Base-by-base conservation (phyloP, 306 rosid genomes). In the Crataegus laevigata region DNA sequence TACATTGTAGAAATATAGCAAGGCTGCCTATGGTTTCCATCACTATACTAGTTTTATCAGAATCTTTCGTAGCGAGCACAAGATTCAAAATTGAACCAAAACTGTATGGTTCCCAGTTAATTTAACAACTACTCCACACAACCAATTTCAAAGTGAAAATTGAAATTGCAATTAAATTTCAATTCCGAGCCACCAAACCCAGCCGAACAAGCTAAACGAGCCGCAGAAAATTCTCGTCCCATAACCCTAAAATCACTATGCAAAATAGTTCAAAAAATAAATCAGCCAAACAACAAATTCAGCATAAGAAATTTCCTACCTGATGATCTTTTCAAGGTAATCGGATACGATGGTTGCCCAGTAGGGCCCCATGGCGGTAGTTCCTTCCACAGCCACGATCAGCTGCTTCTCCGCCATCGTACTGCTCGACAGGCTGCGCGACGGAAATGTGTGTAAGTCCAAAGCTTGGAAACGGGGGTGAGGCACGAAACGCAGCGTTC, bases 351-450 rank as follows among this genome's bases (percentile, higher is more conserved):
- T n/a, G 51, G 86, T 75, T 19, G 73, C 72, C 98, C 96, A 93
- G 76, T 82, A 89, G 30, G 93, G 94, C 0, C 98, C 96, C 91
- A 93, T 85, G 29, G 94, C 96, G 6, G 93, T 96, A 36, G 96
- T 93, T 66, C 88, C 86, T 82, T 93, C 98, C 11, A 91, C 98
- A 38, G 54, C 94, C 8, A 93, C 81, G 81, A 89, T 89, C 79
- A 93, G 80, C 84, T 87, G 96, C 88, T 85, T 93, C 79, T 89
- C 98, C 29, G 85, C 91, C 98, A 93, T 93, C 28, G 60, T 25
- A 15, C 9, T 65, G 25, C 52, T 36, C 29, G 8, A 60, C 19
- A 8, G 43, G 68, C 36, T 34, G 68, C 19, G 26, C 22, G 17
- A 3, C 51, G 24, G 34, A 10, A 72, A 60, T 40, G 68, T n/a